Base-by-base conservation (phyloP, 2,329 filamentous ascomycete species). In the Phialophora expanda region DNA sequence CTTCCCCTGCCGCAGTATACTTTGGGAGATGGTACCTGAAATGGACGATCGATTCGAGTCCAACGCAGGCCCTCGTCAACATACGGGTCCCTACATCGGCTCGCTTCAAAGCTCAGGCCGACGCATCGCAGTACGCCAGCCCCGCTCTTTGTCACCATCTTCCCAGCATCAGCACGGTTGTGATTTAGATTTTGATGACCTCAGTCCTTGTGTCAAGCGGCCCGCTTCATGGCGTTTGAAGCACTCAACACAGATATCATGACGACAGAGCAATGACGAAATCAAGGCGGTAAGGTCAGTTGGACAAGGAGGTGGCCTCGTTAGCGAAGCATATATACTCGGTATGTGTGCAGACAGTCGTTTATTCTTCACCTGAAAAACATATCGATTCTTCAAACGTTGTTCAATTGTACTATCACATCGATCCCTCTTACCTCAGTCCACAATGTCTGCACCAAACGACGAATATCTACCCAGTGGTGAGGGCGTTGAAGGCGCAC, bases 371-470 rank as follows among this genome's bases (percentile, higher is more conserved):
- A 17, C 17, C 14, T 5, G 20, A 8, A n/a, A 4, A 44, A 6
- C 38, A n/a, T n/a, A 44, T 44, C 9, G 11, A 44, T 0, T 44
- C 14, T 41, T 1, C 14, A 44, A 44, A 44, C 17, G 7, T 44
- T 44, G 17, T 44, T 20, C 5, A 7, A 20, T 51, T 26, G 20
- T 8, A 26, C 7, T 5, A 12, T 28, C 14, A 5, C n/a, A 28
- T 41, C 20, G 14, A 41, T n/a, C 28, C n/a, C 12, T 41, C 30
- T 41, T 48, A 55, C 9, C 24, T 38, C 46, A 44, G n/a, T 28
- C 32, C 55, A 61, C 38, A 53, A 70, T 70, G 68, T 70, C 66
- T 46, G 56, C 66, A 30, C 64, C 66, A 24, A 50, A 59, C 44
- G 58, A 66, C 54, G 67, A 65, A 44, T 70, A 63, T 44, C 61